These are phyloP conservation scores for Candida alai DNA, from an alignment of 805 yeast species.

Conservation along the genomic window DNA sequence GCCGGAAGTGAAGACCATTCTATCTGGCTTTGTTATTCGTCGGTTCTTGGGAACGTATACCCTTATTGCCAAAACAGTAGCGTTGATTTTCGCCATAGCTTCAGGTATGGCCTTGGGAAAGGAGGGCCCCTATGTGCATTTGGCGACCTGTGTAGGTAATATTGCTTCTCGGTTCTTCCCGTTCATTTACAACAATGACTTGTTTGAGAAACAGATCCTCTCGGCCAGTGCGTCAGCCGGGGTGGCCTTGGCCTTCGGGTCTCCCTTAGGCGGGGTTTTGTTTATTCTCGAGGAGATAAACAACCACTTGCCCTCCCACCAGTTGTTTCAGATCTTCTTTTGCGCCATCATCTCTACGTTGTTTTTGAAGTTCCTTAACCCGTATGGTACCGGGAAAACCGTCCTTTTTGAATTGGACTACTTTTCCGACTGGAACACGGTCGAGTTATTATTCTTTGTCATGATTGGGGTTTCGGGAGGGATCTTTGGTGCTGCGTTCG, in stretches of 20 bases:
- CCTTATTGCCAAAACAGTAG: slow-evolving; percentile 43
- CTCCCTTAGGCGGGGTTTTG: slow-evolving; percentile 57
- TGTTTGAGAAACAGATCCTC: slow-evolving; percentile 48
- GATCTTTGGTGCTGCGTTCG: slow-evolving; percentile 47
- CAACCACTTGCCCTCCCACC: slow-evolving; percentile 51
- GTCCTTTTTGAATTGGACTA: slow-evolving; percentile 52
- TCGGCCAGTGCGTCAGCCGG: slow-evolving; percentile 59
- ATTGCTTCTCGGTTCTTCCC: slow-evolving; percentile 45
- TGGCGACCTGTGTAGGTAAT: slow-evolving; percentile 57
- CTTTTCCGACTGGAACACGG: slow-evolving; percentile 48
- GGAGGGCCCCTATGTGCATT: slow-evolving; percentile 61
- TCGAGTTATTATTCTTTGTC: slow-evolving; percentile 44
- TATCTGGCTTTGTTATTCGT: slow-evolving; percentile 56
- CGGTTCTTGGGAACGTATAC: slow-evolving; percentile 51
- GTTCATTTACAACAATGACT: slow-evolving; percentile 44
- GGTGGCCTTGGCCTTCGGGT: slow-evolving; percentile 58
- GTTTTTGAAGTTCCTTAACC: slow-evolving; percentile 49
- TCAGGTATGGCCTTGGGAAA: slow-evolving; percentile 57
- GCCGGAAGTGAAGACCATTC: slow-evolving; percentile 57
- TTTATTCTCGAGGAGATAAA: slow-evolving; percentile 56
- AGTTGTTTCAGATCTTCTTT: slow-evolving; percentile 50
- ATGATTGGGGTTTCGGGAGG: slow-evolving; percentile 53
- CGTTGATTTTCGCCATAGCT: slow-evolving; percentile 50
- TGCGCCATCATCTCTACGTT: slow-evolving; percentile 53
- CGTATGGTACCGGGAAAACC: slow-evolving; percentile 58